Percentiles rank a stretch among this genome's conserved stretches.
Evolutionary conservation across 495 filamentous ascomycete species (phyloP).

Genomic region (Glarea lozoyensis): DNA sequence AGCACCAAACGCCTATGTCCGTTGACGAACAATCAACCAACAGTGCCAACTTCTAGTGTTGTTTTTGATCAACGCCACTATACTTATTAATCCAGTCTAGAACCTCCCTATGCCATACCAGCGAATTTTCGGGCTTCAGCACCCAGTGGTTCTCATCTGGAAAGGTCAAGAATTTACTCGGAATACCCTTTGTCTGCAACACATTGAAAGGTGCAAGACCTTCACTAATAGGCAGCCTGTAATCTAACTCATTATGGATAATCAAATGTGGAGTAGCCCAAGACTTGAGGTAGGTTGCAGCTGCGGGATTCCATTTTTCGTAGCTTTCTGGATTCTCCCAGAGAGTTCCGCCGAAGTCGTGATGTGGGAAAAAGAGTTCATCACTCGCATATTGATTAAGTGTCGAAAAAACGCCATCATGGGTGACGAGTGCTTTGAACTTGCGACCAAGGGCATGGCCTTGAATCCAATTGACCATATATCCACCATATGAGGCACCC

Average conservation of each 20-base stretch:
- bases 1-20: no score
- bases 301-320: conserved; percentile 74
- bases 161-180: conserved; percentile 71
- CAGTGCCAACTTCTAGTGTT: no score
- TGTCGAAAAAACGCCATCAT: conserved; percentile 84
- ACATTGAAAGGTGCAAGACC: conserved; percentile 85
- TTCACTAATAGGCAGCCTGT: conserved; percentile 74
- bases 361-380: conserved; percentile 82
- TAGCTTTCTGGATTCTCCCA: conserved; percentile 67
- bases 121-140: conserved; percentile 79
- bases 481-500: conserved; percentile 83
- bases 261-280: conserved; percentile 74
- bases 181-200: conserved; percentile 62
- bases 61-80: conserved; percentile 55
- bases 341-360: conserved; percentile 73
- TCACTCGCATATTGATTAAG: conserved; percentile 66
- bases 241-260: conserved; percentile 89
- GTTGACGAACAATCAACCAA: no score
- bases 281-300: conserved; percentile 44
- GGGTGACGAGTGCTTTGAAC: conserved; percentile 84
- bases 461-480: conserved; percentile 78
- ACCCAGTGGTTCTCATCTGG: conserved; percentile 85
- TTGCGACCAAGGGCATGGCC: conserved; percentile 63
- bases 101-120: conserved; percentile 87
- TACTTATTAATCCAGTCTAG: conserved; percentile 84